These are phyloP conservation scores for Marasmius fiardii DNA, from an alignment of 1,284 basidiomycete genomes.

Conservation along the genomic window DNA sequence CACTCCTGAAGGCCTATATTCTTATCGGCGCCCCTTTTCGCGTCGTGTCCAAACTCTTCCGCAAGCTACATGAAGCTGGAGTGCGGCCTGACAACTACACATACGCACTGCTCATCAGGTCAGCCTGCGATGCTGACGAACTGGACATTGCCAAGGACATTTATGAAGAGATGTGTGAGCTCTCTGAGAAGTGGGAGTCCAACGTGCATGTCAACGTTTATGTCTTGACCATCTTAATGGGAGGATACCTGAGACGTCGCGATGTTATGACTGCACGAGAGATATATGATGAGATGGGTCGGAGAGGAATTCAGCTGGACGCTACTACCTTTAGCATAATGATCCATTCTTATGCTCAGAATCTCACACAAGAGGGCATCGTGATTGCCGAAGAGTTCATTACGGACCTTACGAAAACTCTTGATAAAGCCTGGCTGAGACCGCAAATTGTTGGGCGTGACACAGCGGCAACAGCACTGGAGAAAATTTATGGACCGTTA, in stretches of 20 bases:
- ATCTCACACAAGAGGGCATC: slow-evolving; percentile 45
- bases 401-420: slow-evolving; percentile 37
- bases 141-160: slow-evolving; percentile 70
- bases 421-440: slow-evolving; percentile 36
- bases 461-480: slow-evolving; percentile 37
- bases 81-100: slow-evolving; percentile 62
- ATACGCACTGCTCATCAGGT: slow-evolving; percentile 80
- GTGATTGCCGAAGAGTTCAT: slow-evolving; percentile 63
- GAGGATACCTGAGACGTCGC: slow-evolving; percentile 66
- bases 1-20: slow-evolving; percentile 84
- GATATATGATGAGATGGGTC: slow-evolving; percentile 75
- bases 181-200: slow-evolving; percentile 32
- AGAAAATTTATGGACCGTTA: slow-evolving; percentile 63
- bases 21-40: slow-evolving; percentile 75
- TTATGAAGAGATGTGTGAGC: slow-evolving; percentile 63
- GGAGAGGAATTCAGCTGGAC: slow-evolving; percentile 65
- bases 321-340: slow-evolving; percentile 75
- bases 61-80: slow-evolving; percentile 46
- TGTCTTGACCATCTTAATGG: slow-evolving; percentile 83
- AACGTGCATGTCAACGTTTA: slow-evolving; percentile 50
- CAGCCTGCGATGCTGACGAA: slow-evolving; percentile 74
- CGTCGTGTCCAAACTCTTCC: slow-evolving; percentile 66
- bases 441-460: slow-evolving; percentile 25
- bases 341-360: slow-evolving; percentile 56
- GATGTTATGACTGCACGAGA: slow-evolving; percentile 58